Percentiles rank a stretch among this genome's conserved stretches.
phyloP scores from a whole-genome alignment of 129 eudicot genomes.

The Oenanthe sinensis region DNA sequence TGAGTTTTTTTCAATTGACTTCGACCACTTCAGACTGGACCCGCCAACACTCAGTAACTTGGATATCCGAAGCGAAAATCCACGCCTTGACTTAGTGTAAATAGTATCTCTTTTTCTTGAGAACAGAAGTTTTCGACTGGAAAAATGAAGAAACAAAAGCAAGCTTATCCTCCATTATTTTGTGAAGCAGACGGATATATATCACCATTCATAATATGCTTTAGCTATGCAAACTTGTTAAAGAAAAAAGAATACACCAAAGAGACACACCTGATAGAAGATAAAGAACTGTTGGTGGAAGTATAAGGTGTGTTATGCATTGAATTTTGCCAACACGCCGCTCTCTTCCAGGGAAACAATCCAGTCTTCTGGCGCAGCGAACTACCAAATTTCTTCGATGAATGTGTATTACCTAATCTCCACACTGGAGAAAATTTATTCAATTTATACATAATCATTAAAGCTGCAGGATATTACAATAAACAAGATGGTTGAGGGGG shows the following conservation, averaged over 20 bases:
- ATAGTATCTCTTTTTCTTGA: constrained; percentile 68
- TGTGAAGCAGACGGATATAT: constrained; percentile 5
- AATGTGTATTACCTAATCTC: constrained; percentile 43
- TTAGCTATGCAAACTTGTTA: constrained; percentile 4
- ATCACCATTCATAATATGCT: background rate
- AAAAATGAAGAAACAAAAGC: constrained; percentile 8
- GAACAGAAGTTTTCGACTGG: constrained; percentile 61
- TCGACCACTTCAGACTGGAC: constrained; percentile 90
- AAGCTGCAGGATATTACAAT: constrained; percentile 20
- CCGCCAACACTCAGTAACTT: constrained; percentile 82
- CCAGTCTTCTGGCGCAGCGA: constrained; percentile 44
- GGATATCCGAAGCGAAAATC: constrained; percentile 79
- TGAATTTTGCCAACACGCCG: constrained; percentile 46
- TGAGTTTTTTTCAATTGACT: constrained; percentile 69
- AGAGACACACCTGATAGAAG: constrained; percentile 37
- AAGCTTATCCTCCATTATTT: constrained; percentile 2
- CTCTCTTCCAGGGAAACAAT: constrained; percentile 77
- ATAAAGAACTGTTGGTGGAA: constrained; percentile 28
- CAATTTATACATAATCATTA: constrained; percentile 32
- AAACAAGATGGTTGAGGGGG: background rate
- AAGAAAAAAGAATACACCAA: background rate
- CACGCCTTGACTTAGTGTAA: constrained; percentile 78
- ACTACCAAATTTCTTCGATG: constrained; percentile 31
- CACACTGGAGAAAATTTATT: constrained; percentile 59
- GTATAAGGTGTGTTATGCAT: constrained; percentile 27